Evolutionary conservation across 495 filamentous ascomycete genomes (phyloP), one percentile per base, ranked within the genome.

Genomic region (Sabuloglossum arenarium): DNA sequence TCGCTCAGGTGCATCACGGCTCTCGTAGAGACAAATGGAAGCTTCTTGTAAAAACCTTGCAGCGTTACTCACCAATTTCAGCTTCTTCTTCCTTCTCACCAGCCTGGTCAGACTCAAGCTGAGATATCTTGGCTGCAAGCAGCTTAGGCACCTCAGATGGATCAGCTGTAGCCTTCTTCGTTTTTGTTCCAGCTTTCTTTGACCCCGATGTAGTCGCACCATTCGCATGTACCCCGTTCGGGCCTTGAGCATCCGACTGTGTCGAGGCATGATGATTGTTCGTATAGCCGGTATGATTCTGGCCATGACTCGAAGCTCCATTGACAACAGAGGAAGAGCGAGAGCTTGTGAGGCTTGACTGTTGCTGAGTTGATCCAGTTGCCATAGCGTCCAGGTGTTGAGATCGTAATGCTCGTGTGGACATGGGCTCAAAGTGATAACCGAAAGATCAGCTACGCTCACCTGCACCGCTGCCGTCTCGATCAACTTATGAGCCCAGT

Each of bases 41-140:
- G 21, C 16, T 23, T 43, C 39, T 4, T 16, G 3, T 5, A 43
- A 21, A n/a, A 1, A 1, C 1, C 11, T 10, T 19, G 14, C 45
- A 47, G 54, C 25, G 14, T 6, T 31, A 88, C 89, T 65, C 74
- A 96, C 89, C 91, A 67, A 98, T 96, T 72, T 96, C 91, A 57
- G 79, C 80, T 66, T 95, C 88, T 68, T 96, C 86, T 59, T 96
- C 89, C 70, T 91, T 94, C 61, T 96, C 89, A 54, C 86, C 86
- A 24, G 88, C 88, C 53, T 82, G 82, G 74, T 95, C 88, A 37
- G 83, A 81, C 67, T 98, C 91, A 60, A 98, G 70, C 72, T 97
- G 93, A 25, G 88, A 90, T 61, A 98, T 96, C 68, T 90, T 88
- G 29, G 88, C 86, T 28, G 86, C 83, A 51, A 98, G 76, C 56